Base-by-base conservation (phyloP, 305 asterid genomes). In the Ajuga reptans region DNA sequence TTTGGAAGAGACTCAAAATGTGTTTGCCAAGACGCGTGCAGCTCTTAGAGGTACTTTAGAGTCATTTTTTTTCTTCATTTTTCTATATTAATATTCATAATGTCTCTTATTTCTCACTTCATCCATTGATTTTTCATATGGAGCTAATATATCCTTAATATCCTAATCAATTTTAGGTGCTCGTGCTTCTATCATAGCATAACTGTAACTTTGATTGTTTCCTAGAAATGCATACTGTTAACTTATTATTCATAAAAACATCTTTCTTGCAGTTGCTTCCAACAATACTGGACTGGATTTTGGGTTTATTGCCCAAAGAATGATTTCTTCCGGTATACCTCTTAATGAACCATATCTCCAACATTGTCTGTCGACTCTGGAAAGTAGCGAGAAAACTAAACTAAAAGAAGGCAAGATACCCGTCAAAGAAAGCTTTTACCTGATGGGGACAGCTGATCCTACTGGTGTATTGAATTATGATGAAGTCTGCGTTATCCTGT, bases 401-500 rank as follows among this genome's bases (percentile, higher is more conserved):
- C 85, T 92, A 8, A 84, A 77, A 73, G 73, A 69, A 59, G 97
- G 96, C 73, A 83, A 56, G 77, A 74, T 92, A 69, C 94, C 97
- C 17, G 76, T 89, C 69, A 72, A 66, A 12, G 95, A 92, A 72
- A 86, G 91, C 84, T 86, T 75, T 79, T 92, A 89, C 80, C 69
- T 89, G 75, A 92, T 92, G 84, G 97, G 98, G 52, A 92, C 98
- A 4, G 84, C 87, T 74, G 98, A 89, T 74, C 98, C 98, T 9
- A 87, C 96, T 0, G 87, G 87, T 39, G 66, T 73, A 36, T 79
- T 92, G 72, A 75, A 84, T 5, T 73, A 67, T 45, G 77, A 86
- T 72, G 79, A 89, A 89, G 95, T 92, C 56, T 92, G 95, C 60
- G 86, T 92, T 66, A 85, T 92, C 78, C 86, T 84, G 97, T 89